Conservation (phyloP, 805 yeast genomes). For the Metschnikowia bowlesiae region DNA sequence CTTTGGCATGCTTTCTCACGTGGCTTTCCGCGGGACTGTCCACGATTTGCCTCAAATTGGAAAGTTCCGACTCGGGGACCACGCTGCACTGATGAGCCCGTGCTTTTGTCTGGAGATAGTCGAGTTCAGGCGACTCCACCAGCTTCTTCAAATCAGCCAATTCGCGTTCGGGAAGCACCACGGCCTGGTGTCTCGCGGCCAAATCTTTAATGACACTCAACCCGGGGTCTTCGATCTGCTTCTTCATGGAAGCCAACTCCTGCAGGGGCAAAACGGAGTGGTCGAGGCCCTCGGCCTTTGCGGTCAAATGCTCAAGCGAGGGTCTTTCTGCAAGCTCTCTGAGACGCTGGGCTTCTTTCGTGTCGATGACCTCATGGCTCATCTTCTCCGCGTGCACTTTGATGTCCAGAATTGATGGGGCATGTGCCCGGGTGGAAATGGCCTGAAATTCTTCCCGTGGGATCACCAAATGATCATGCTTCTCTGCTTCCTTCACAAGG, state of each 20-base stretch:
- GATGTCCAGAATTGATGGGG: constrained; percentile 19
- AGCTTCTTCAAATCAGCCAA: constrained; percentile 4
- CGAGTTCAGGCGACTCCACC: constrained; percentile 8
- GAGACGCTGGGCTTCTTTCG: neutral
- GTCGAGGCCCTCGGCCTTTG: constrained; percentile 1
- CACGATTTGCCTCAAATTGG: constrained; percentile 8
- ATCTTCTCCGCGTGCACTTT: constrained; percentile 10
- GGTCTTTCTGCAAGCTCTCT: constrained; percentile 6
- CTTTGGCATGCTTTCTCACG: constrained; percentile 7
- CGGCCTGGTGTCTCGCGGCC: constrained; percentile 10
- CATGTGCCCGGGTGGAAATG: constrained; percentile 4
- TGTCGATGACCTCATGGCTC: constrained; percentile 4
- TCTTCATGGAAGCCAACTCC: constrained; percentile 5
- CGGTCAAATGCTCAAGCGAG: constrained; percentile 10
- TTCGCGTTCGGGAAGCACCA: constrained; percentile 11
- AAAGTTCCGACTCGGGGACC: constrained; percentile 6
- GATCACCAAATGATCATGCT: constrained; percentile 14
- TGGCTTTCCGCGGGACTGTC: constrained; percentile 9
- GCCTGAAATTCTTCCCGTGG: constrained; percentile 10
- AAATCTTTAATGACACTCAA: constrained; percentile 12
- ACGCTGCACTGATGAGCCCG: constrained; percentile 6
- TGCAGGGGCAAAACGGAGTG: neutral
- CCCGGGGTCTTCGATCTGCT: constrained; percentile 8
- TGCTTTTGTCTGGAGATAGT: constrained; percentile 7
- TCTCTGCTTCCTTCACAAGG: constrained; percentile 11